These are phyloP conservation scores for Gamarada debralockiae DNA, from an alignment of 495 filamentous ascomycete genomes.

Conservation along the genomic window DNA sequence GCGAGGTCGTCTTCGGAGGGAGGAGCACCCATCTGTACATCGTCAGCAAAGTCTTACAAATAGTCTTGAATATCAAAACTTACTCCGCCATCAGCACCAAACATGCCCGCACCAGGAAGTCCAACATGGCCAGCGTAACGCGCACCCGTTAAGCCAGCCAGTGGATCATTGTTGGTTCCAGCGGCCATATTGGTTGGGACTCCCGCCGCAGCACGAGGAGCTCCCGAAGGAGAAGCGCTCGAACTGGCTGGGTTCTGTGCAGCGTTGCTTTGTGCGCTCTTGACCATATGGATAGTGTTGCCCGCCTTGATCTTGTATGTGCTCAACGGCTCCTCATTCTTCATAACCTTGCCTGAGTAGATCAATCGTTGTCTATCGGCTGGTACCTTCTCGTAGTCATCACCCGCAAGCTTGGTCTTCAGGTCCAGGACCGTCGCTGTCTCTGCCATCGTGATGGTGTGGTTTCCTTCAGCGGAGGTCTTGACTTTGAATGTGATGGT, in stretches of 20 bases:
- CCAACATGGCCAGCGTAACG: conserved; percentile 90
- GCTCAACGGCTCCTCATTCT: conserved; percentile 80
- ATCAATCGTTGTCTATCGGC: conserved; percentile 89
- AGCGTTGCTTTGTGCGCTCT: conserved; percentile 88
- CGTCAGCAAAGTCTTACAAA: conserved; percentile 24
- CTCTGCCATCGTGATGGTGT: conserved; percentile 71
- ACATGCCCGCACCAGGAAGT: conserved; percentile 82
- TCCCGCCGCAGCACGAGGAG: conserved; percentile 43
- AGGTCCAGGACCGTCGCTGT: conserved; percentile 79
- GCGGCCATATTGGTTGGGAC: conserved; percentile 89
- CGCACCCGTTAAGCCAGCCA: conserved; percentile 89
- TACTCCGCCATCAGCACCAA: conserved; percentile 96
- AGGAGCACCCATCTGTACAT: conserved; percentile 80
- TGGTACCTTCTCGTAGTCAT: conserved; percentile 79
- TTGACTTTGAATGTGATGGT: conserved; percentile 92
- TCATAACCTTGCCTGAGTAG: conserved; percentile 94
- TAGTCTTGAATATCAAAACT: conserved; percentile 36
- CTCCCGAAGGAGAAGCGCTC: conserved; percentile 40
- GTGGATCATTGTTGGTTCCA: conserved; percentile 85
- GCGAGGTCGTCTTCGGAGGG: conserved; percentile 76
- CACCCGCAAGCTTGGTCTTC: conserved; percentile 77
- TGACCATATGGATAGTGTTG: conserved; percentile 96
- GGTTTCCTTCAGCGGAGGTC: conserved; percentile 79
- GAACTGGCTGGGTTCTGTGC: conserved; percentile 53
- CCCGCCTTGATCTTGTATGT: conserved; percentile 92